Evolutionary conservation across 768 basidiomycete species (phyloP), one percentile per base, ranked within the genome.

Genomic region (Sporobolomyces roseus): DNA sequence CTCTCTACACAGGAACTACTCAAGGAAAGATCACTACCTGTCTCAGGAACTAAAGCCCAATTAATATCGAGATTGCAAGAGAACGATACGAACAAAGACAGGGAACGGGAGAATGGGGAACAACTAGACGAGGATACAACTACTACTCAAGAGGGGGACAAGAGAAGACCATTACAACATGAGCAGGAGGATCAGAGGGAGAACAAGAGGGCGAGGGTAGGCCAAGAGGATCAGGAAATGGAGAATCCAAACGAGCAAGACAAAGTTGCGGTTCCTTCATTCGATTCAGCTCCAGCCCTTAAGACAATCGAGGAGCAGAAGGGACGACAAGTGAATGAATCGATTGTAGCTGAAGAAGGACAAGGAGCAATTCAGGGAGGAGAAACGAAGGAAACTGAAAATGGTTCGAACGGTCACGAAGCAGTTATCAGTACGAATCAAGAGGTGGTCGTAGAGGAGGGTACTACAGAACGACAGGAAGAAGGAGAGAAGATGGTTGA

Each of bases 31-130:
- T 32, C 30, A 9, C 33, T 70, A 2, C 56, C 72, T 17, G 27
- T 56, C 14, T 46, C 68, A 1, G 72, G 72, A 33, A 63, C 63
- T 48, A 73, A 73, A 59, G 61, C 64, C 6, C 64, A 66, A 56
- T 56, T 73, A 30, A 60, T 73, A 32, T 46, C 29, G 7, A 56
- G 72, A 3, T 53, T 73, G 2, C 19, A 46, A 14, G n/a, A n/a
- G 49, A 72, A 21, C 27, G 36, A 13, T 49, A 66, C 51, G 30
- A 49, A 12, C 61, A 41, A 23, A n/a, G n/a, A n/a, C n/a, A n/a
- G n/a, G n/a, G n/a, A n/a, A n/a, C n/a, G n/a, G n/a, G 7, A 56
- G 72, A 3, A 48, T 73, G 2, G 12, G 38, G 8, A n/a, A n/a
- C 38, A 72, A 21, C 27, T 30, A 13, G 49, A 66, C 51, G 30